Percentiles rank a stretch among this genome's conserved stretches.
These are phyloP conservation scores for Lenwebbia sp. DNA, from an alignment of 345 rosid genomes.

Conservation along the genomic window DNA sequence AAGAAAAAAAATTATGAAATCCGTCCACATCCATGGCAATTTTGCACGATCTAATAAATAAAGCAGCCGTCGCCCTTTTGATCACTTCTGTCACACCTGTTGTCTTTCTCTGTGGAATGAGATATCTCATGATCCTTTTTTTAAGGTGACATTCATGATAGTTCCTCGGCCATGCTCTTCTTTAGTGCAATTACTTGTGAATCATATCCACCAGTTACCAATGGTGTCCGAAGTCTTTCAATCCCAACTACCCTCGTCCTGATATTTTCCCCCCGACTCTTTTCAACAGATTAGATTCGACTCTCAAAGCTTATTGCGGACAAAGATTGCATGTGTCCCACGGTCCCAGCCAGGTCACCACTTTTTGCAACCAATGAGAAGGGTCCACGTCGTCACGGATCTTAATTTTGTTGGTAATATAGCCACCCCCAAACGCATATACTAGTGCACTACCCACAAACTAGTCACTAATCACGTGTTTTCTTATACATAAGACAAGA, in stretches of 20 bases:
- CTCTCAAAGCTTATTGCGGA: neutral
- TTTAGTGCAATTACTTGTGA: slow-evolving; percentile 4
- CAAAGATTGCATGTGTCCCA: neutral
- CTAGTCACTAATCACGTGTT: neutral
- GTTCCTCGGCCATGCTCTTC: neutral
- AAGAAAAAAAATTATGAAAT: neutral
- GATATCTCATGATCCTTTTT: neutral
- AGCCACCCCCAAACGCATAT: neutral
- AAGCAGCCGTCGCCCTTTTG: slow-evolving; percentile 5
- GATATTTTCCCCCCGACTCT: neutral
- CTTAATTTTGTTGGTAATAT: neutral
- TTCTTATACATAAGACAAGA: neutral
- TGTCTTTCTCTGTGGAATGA: neutral
- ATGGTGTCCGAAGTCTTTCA: neutral
- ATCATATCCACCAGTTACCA: slow-evolving; percentile 5
- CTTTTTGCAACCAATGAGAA: neutral
- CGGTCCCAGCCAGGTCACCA: neutral
- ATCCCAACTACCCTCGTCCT: neutral
- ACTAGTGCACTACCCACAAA: neutral
- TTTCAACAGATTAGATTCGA: neutral
- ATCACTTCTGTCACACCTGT: neutral
- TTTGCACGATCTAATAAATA: neutral
- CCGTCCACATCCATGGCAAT: neutral
- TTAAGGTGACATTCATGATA: neutral
- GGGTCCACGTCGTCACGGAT: neutral